These are phyloP conservation scores for Tricladium varicosporioides DNA, from an alignment of 2,329 filamentous ascomycete genomes.

Conservation along the genomic window DNA sequence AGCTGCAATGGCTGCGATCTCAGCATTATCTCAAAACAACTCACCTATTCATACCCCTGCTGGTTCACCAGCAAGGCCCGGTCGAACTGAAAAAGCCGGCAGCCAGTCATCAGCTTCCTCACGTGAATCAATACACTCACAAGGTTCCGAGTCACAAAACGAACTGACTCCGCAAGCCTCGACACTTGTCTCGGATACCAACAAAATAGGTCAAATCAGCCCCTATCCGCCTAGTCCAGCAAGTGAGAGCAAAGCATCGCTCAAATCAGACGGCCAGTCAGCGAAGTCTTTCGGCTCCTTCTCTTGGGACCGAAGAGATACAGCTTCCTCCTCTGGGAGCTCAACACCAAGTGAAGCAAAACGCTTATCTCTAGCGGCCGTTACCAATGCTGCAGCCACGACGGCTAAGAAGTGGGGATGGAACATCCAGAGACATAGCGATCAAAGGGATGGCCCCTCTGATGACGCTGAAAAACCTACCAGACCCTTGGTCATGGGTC, in stretches of 20 bases:
- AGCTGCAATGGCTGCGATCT: conserved; percentile 65
- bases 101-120: conserved; percentile 52
- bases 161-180: conserved; percentile 32
- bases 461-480: conserved; percentile 39
- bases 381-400: conserved; percentile 51
- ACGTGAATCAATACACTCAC: conserved; percentile 42
- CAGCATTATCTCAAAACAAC: conserved; percentile 56
- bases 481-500: conserved; percentile 67
- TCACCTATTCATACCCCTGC: conserved; percentile 49
- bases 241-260: conserved; percentile 36
- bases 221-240: conserved; percentile 34
- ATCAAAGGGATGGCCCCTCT: conserved; percentile 29
- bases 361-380: conserved; percentile 51
- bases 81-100: conserved; percentile 39
- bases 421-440: conserved; percentile 50
- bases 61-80: conserved; percentile 41
- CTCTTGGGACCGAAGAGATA: conserved; percentile 32
- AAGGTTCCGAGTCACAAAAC: conserved; percentile 34
- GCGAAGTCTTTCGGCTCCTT: conserved; percentile 40
- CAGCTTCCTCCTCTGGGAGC: conserved; percentile 33
- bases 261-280: conserved; percentile 41
- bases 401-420: conserved; percentile 59
- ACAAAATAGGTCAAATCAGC: conserved; percentile 9
- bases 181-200: conserved; percentile 13
- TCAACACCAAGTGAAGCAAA: conserved; percentile 37